Evolutionary conservation across 116 monocot species (phyloP).

Genomic region (Cymodocea nodosa): DNA sequence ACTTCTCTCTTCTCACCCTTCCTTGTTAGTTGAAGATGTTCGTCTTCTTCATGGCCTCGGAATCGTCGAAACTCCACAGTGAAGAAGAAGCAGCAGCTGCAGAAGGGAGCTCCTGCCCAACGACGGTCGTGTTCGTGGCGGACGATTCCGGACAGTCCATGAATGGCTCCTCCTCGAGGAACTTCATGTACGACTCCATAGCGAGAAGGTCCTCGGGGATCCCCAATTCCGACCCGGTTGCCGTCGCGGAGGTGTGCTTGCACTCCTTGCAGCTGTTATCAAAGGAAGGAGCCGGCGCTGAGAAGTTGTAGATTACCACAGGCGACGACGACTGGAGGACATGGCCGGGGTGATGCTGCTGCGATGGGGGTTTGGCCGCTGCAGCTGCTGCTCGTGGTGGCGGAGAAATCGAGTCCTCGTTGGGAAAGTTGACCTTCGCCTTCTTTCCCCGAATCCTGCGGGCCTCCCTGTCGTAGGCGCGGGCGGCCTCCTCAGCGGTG

Average conservation of each 20-base stretch:
- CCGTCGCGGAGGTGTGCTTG: background rate
- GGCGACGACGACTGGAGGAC: background rate
- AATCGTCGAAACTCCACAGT: constrained; percentile 13
- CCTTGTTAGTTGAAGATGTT: background rate
- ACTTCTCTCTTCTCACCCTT: too few relatives aligned
- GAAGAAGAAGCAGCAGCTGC: constrained; percentile 2
- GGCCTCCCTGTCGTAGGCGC: constrained; percentile 60
- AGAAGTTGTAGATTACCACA: background rate
- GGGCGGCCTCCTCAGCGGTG: constrained; percentile 61
- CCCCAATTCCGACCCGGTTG: background rate
- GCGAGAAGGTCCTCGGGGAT: constrained; percentile 33
- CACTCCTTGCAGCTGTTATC: background rate
- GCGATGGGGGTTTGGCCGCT: background rate
- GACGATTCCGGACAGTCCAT: constrained; percentile 4
- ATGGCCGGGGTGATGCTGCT: background rate
- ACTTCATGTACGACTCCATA: constrained; percentile 34
- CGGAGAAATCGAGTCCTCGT: constrained; percentile 13
- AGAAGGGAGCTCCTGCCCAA: background rate
- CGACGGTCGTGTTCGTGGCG: background rate
- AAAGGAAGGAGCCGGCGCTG: background rate
- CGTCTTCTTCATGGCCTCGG: background rate
- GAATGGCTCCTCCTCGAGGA: constrained; percentile 29
- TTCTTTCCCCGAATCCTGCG: constrained; percentile 56
- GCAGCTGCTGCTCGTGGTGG: background rate
- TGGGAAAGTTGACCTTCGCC: constrained; percentile 74